Evolutionary conservation across 257 asterid genomes (phyloP).

Genomic region (Solanum rostratum): DNA sequence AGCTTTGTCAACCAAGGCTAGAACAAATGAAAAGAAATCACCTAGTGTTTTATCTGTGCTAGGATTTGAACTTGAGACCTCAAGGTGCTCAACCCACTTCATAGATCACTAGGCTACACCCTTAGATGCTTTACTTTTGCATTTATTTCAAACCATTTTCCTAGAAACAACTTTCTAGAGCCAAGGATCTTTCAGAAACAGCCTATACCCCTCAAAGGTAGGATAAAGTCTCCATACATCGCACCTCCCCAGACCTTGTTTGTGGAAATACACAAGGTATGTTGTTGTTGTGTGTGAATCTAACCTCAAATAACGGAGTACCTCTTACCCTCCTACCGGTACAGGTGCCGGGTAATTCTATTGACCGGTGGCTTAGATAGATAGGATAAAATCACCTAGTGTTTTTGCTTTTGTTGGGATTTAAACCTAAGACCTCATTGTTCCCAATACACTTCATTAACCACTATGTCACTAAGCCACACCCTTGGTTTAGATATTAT

Average conservation of each 20-base stretch:
- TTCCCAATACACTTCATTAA: neutral
- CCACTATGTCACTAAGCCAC: neutral
- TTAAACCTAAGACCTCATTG: neutral
- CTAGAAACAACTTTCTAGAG: neutral
- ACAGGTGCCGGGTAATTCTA: neutral
- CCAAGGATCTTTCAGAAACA: neutral
- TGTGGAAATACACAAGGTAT: neutral
- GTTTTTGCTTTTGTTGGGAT: neutral
- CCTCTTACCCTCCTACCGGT: neutral
- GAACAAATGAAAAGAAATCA: neutral
- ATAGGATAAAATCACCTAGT: neutral
- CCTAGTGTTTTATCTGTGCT: neutral
- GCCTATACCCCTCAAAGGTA: neutral
- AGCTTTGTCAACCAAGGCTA: neutral
- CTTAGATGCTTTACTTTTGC: neutral
- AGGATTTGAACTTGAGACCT: neutral
- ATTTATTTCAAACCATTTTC: neutral
- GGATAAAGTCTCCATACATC: neutral
- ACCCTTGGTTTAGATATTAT: neutral
- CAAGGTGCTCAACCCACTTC: neutral
- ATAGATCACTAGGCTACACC: neutral
- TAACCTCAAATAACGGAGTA: neutral
- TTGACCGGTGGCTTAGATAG: neutral
- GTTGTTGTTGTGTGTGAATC: neutral
- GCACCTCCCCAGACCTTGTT: neutral